Percentiles rank a stretch among this genome's conserved stretches.
phyloP scores from a whole-genome alignment of 495 filamentous ascomycete species.

The Lasiosphaeriaceae sp. region DNA sequence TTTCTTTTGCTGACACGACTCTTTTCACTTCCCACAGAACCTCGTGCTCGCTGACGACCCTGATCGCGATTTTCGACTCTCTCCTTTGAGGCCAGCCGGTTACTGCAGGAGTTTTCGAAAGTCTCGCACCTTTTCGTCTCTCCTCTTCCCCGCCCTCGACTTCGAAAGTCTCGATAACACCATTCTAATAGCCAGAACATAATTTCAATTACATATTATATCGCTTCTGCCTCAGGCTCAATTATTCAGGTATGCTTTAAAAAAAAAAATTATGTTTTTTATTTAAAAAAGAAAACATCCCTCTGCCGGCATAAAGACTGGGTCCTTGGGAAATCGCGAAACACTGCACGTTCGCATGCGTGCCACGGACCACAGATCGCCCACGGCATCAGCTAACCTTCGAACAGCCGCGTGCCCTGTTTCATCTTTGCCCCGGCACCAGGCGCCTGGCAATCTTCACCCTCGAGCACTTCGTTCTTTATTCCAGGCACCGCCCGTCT shows the following conservation, averaged over 20 bases:
- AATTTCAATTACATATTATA: conserved; percentile 3
- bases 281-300: no score
- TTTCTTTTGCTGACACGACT: conserved; percentile 26
- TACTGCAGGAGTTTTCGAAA: conserved; percentile 75
- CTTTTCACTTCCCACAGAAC: conserved; percentile 17
- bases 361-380: conserved; percentile 23
- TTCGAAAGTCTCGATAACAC: conserved; percentile 31
- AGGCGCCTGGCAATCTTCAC: conserved; percentile 17
- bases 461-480: conserved; percentile 9
- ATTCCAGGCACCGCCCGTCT: conserved; percentile 11
- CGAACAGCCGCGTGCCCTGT: conserved; percentile 27
- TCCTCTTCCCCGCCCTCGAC: conserved; percentile 32
- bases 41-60: conserved; percentile 20
- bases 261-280: no score
- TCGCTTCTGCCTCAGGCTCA: neutral
- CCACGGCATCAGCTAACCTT: conserved; percentile 24
- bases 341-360: conserved; percentile 15
- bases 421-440: conserved; percentile 33
- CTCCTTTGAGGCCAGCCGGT: conserved; percentile 91
- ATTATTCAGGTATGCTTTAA: conserved; percentile 13
- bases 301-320: conserved; percentile 17
- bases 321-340: conserved; percentile 24
- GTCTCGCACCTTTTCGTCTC: conserved; percentile 34
- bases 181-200: conserved; percentile 20
- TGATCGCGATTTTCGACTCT: conserved; percentile 39